Base-by-base conservation (phyloP, 2,329 filamentous ascomycete species). In the Penicillium glabrum region DNA sequence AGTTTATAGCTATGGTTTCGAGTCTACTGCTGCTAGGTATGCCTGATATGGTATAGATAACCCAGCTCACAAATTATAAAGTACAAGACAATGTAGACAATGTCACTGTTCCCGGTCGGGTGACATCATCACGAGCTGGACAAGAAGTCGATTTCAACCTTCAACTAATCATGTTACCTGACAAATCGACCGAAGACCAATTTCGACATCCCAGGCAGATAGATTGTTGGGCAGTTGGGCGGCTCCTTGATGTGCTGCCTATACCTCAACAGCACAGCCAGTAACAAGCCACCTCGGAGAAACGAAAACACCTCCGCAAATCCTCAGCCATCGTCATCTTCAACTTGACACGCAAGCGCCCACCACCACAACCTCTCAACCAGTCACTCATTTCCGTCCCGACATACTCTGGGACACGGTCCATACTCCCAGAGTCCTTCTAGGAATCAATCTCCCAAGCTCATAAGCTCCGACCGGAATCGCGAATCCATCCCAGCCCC, bases 221-320 rank as follows among this genome's bases (percentile, higher is more conserved):
- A 47, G 9, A 31, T 35, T 31, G 27, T 31, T 23, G 27, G 39
- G 39, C 39, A 23, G 39, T 41, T 7, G 39, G 27, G 27, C 10
- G 45, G 14, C 26, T 27, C n/a, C 16, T 29, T 29, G 26, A 33
- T 33, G 11, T 41, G 39, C 39, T 41, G 39, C 19, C 39, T 41
- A 41, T 41, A 41, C 19, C 39, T 47, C 45, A 27, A 19, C 23
- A 43, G 31, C 6, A 51, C 51, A 45, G 46, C 59, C 51, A 54
- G 46, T 50, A n/a, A 26, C 51, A n/a, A 54, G 31, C 51, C 57
- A 52, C 57, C 39, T 62, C 66, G 68, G 67, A 70, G 67, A 70
- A 70, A 69, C 62, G 19, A 59, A 66, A 67, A 61, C 55, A 63
- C 57, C 63, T 65, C 65, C 58, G 55, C 58, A 59, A 33, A 45